Percentiles rank a stretch among this genome's conserved stretches.
Evolutionary conservation across 192 early-diverging fungal species (phyloP).

Genomic region (Pilaira anomala): DNA sequence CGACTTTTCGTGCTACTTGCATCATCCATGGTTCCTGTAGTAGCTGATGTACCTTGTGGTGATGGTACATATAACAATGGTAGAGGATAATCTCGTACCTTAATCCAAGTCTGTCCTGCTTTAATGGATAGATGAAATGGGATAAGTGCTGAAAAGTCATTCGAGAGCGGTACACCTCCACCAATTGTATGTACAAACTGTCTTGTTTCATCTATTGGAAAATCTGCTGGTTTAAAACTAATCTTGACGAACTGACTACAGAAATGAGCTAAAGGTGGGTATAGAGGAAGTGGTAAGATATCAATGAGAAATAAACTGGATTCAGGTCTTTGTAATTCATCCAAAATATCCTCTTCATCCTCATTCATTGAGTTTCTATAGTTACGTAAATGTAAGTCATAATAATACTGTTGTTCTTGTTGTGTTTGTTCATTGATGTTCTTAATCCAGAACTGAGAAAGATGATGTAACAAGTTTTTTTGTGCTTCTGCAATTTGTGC

Average conservation of each 20-base stretch:
- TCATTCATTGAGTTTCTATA: not conserved
- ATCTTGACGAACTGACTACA: conserved; percentile 16
- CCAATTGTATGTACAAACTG: conserved; percentile 35
- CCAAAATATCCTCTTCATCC: not conserved
- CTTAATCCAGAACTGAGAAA: conserved; percentile 28
- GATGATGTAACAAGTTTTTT: conserved; percentile 18
- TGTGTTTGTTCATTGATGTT: conserved; percentile 10
- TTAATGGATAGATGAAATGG: conserved; percentile 31
- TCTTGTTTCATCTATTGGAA: conserved; percentile 13
- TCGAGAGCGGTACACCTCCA: conserved; percentile 32
- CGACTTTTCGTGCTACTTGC: not conserved
- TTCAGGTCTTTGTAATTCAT: not conserved
- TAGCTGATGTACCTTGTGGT: not conserved
- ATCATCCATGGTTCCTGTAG: not conserved
- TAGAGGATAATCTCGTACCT: conserved; percentile 37
- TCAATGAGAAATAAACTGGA: conserved; percentile 4
- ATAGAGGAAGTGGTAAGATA: not conserved
- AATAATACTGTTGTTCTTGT: conserved; percentile 1
- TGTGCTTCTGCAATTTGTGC: conserved; percentile 16
- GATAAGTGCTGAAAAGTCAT: conserved; percentile 29
- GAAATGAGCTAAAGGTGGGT: conserved; percentile 22
- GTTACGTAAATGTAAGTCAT: not conserved
- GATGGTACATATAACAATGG: conserved; percentile 35
- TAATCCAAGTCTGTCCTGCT: conserved; percentile 29
- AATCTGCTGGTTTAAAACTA: conserved; percentile 9